phyloP scores from a whole-genome alignment of 208 protist genomes.

The Novymonas esmeraldas region DNA sequence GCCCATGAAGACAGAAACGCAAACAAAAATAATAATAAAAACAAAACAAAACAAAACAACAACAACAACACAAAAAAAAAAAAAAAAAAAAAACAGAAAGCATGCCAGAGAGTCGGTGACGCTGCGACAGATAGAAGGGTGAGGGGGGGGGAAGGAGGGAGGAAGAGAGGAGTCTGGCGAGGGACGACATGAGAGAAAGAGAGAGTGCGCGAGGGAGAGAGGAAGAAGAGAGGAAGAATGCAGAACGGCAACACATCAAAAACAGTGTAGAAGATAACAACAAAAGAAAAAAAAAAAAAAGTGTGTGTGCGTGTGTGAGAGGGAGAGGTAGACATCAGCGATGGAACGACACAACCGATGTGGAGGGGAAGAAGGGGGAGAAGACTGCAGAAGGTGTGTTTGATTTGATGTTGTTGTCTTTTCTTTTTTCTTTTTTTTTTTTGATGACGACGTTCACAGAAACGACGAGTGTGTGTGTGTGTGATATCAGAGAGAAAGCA shows the following conservation, averaged over 20 bases:
- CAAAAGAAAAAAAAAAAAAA: not conserved
- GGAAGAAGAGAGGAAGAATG: constrained; percentile 1
- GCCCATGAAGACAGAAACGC: no score
- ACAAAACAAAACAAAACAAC: not conserved
- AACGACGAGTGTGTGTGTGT: not conserved
- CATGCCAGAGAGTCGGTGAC: not conserved
- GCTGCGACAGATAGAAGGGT: not conserved
- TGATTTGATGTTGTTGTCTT: no score
- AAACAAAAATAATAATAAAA: not conserved
- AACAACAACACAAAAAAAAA: not conserved
- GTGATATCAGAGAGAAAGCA: not conserved
- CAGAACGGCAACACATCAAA: not conserved
- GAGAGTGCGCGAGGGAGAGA: not conserved
- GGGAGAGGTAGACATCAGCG: not conserved
- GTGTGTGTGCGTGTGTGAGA: not conserved
- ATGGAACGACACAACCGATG: no score
- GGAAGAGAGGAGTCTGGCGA: no score
- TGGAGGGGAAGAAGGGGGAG: no score
- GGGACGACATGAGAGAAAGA: not conserved
- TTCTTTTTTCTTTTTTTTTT: no score
- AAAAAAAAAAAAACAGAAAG: not conserved
- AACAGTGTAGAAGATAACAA: not conserved
- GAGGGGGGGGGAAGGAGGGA: not conserved
- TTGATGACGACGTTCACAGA: no score
- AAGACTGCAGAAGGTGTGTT: no score